Conservation (phyloP, 495 filamentous ascomycete genomes). For the Acidiella bohemica region DNA sequence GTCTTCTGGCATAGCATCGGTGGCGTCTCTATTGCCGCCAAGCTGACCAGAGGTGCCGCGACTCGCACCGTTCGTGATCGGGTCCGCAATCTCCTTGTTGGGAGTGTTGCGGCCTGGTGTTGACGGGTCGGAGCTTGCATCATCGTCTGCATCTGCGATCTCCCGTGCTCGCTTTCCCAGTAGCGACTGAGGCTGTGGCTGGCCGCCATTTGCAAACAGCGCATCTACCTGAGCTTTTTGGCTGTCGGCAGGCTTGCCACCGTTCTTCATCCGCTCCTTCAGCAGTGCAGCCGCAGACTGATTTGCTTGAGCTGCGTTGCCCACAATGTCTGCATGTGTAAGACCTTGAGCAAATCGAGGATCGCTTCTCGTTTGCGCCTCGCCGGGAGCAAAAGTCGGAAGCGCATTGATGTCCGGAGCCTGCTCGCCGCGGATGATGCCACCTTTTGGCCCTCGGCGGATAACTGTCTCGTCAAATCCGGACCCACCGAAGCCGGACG, state of each 20-base stretch:
- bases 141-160: slow-evolving; percentile 15
- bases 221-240: slow-evolving; percentile 15
- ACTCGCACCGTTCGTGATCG: neutral
- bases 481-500: neutral
- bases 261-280: slow-evolving; percentile 60
- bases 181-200: slow-evolving; percentile 1
- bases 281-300: slow-evolving; percentile 86
- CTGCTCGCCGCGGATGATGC: slow-evolving; percentile 11
- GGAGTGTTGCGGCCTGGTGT: slow-evolving; percentile 46
- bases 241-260: slow-evolving; percentile 23
- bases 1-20: slow-evolving; percentile 55
- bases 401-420: slow-evolving; percentile 20
- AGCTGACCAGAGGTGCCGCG: slow-evolving; percentile 14
- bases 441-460: slow-evolving; percentile 13
- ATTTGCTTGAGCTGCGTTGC: slow-evolving; percentile 70
- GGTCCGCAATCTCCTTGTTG: slow-evolving; percentile 27
- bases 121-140: slow-evolving; percentile 21
- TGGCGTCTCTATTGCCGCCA: slow-evolving; percentile 12
- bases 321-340: slow-evolving; percentile 19
- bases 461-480: slow-evolving; percentile 18
- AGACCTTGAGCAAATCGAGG: slow-evolving; percentile 9
- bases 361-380: slow-evolving; percentile 16
- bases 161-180: slow-evolving; percentile 18
- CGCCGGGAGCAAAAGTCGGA: slow-evolving; percentile 18
- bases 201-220: slow-evolving; percentile 4